Evolutionary conservation across 352 stramenopile genomes (phyloP).

Genomic region (Blastocystis sp.): DNA sequence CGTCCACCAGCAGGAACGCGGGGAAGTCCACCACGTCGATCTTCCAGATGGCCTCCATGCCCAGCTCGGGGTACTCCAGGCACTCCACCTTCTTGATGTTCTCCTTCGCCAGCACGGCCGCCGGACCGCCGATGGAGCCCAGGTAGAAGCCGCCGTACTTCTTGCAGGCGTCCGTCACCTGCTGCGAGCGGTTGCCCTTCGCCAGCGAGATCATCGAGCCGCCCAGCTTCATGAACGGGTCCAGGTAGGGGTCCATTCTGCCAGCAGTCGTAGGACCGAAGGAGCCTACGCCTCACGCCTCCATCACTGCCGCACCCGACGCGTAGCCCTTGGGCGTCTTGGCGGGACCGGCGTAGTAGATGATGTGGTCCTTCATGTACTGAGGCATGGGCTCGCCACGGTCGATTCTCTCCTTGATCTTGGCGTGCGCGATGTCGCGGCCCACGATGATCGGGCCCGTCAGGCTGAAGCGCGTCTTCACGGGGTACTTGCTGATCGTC

Average conservation of each 20-base stretch:
- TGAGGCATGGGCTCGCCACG: slow-evolving; percentile 80
- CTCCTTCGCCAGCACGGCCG: slow-evolving; percentile 84
- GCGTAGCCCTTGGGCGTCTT: slow-evolving; percentile 85
- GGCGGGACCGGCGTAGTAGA: slow-evolving; percentile 85
- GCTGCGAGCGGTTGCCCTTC: slow-evolving; percentile 82
- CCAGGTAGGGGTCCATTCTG: slow-evolving; percentile 84
- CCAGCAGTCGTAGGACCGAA: slow-evolving; percentile 85
- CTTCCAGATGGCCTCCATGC: slow-evolving; percentile 87
- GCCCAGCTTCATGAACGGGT: slow-evolving; percentile 81
- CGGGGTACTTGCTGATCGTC: slow-evolving; percentile 78
- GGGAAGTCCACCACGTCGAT: slow-evolving; percentile 85
- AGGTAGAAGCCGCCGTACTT: slow-evolving; percentile 86
- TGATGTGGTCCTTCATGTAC: slow-evolving; percentile 85
- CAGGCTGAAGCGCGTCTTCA: slow-evolving; percentile 80
- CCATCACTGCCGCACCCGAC: slow-evolving; percentile 68
- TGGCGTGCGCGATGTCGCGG: slow-evolving; percentile 85
- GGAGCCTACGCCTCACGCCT: slow-evolving; percentile 72
- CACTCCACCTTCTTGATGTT: slow-evolving; percentile 85
- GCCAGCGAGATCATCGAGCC: slow-evolving; percentile 83
- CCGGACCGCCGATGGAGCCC: slow-evolving; percentile 82
- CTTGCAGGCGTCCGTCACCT: slow-evolving; percentile 84
- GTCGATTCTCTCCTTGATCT: slow-evolving; percentile 82
- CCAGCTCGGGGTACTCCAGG: slow-evolving; percentile 84
- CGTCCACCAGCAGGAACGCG: slow-evolving; percentile 85
- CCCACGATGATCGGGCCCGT: slow-evolving; percentile 84